Evolutionary conservation across 495 filamentous ascomycete genomes (phyloP), one percentile per base, ranked within the genome.

Genomic region (Parathielavia appendiculata): DNA sequence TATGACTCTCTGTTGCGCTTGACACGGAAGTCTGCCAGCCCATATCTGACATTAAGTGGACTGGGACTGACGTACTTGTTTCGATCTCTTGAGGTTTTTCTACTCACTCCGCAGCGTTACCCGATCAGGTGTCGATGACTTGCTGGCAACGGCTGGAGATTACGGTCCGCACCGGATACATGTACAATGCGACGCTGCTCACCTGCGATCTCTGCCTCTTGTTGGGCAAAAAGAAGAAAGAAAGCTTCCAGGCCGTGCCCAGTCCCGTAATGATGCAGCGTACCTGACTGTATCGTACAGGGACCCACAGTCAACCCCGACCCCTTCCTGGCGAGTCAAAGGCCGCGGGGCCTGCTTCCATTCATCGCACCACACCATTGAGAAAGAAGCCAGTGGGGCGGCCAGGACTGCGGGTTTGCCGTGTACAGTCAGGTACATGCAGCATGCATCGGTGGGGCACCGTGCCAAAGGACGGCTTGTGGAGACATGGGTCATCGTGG

Each of bases 131-230:
- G 34, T 48, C 26, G 22, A 35, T 26, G 35, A 17, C 22, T 56
- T 48, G 45, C 45, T 17, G 44, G 54, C 19, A 40, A 14, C 2
- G 44, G 4, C 40, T 30, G 50, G 49, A 53, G 57, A 59, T 63
- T 51, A 59, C 23, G 51, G 57, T 56, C 46, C 48, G 48, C 23
- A 49, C 32, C 34, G 26, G 56, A 54, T 57, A 54, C 51, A 61
- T 63, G 57, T 58, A 61, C 46, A 44, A 46, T 63, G 63, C 46
- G 38, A 40, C 60, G 63, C 69, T 75, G 71, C 70, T 66, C 73
- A 73, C 71, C 72, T 72, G 72, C 68, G 69, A 74, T 73, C 69
- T 67, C 66, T 67, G 71, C 61, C 57, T 70, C 73, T 64, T 73
- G 73, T 65, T 60, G 63, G 63, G 60, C 60, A 61, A 56, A 48